These are phyloP conservation scores for Amanita rubescens DNA, from an alignment of 768 basidiomycete genomes.

Conservation along the genomic window DNA sequence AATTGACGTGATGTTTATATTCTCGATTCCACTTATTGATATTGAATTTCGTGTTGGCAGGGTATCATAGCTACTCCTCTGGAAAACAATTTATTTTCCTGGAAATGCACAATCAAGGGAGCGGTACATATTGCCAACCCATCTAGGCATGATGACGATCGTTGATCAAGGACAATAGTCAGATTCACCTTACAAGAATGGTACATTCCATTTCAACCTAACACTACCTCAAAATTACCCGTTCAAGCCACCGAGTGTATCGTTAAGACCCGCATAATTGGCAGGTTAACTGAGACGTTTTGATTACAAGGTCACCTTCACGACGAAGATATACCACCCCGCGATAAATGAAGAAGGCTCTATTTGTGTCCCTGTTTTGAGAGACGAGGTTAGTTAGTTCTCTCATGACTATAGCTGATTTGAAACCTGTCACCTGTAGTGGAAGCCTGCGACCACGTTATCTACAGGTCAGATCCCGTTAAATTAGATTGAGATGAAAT, in stretches of 20 bases:
- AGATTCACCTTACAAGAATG: conserved; percentile 78
- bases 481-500: neutral
- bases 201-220: conserved; percentile 70
- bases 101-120: conserved; percentile 74
- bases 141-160: neutral
- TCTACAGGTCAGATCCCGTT: conserved; percentile 60
- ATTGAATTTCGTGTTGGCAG: conserved; percentile 29
- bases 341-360: conserved; percentile 86
- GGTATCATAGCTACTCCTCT: conserved; percentile 53
- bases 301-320: conserved; percentile 62
- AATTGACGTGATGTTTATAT: conserved; percentile 44
- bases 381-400: conserved; percentile 60
- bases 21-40: conserved; percentile 9
- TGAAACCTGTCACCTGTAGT: conserved; percentile 33
- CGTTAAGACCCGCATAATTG: neutral
- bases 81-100: conserved; percentile 69
- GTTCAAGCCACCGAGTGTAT: conserved; percentile 78
- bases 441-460: conserved; percentile 78
- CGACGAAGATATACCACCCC: conserved; percentile 84
- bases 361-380: conserved; percentile 78
- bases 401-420: neutral
- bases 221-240: conserved; percentile 76
- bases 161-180: conserved; percentile 32
- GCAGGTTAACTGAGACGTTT: conserved; percentile 8
- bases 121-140: conserved; percentile 38